Base-by-base conservation (phyloP, 306 rosid species). In the Pterocarpus macrocarpus region DNA sequence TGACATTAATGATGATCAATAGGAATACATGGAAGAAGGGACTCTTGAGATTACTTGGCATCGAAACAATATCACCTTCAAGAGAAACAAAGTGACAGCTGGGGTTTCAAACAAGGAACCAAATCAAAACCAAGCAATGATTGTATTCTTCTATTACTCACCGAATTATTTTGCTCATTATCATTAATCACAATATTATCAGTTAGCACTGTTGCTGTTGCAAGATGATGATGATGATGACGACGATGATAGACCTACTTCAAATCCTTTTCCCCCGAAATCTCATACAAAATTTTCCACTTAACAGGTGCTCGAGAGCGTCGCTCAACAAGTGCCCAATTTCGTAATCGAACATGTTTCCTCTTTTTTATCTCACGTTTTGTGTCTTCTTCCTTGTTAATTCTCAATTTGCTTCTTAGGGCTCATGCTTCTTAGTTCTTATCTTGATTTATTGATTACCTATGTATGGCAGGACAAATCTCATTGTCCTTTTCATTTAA, bases 401-500 rank as follows among this genome's bases (percentile, higher is more conserved):
- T 52, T 52, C 58, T 52, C 1, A 7, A 9, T n/a, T 32, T 69
- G 73, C 49, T 28, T 39, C 43, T 11, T 58, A 68, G 63, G 17
- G 49, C 14, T 22, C 58, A 49, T 69, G 10, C 38, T 68, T 28
- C 38, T 34, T 14, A 17, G 16, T 50, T 22, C 28, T 22, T 22
- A 22, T 22, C 28, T 22, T 22, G 28, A 22, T 22, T 22, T 22
- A 22, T 22, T 22, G 28, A 22, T 22, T 22, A 22, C 28, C 28
- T 10, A 14, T 77, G 67, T 66, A 22, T 78, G 74, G 44, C 97
- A 94, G 99, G 99, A 95, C 76, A 95, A 93, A 91, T 87, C 94
- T 83, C 98, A 93, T 73, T 95, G 99, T 34, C 99, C 99, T 59
- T 95, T 95, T 83, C 99, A 95, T 85, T 87, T 93, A 35, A 95